Evolutionary conservation across 2,329 filamentous ascomycete genomes (phyloP), one percentile per base, ranked within the genome.

Genomic region (Taxawa tesnikishii): DNA sequence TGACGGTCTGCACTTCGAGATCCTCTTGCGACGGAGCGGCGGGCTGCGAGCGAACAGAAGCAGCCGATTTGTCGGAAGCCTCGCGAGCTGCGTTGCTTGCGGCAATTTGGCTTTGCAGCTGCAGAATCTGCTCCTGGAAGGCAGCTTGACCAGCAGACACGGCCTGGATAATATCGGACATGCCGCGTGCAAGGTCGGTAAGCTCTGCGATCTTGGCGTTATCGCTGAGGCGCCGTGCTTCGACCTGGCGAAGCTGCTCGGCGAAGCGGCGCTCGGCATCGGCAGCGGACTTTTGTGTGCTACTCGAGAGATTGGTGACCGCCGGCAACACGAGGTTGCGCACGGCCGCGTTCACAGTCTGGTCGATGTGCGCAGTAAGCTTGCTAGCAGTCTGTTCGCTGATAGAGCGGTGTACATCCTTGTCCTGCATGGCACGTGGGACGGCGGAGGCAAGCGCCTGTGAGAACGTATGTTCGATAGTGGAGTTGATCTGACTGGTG

Each of bases 171-270:
- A 76, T 82, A 40, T 78, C 73, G 3, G 75, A 71, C 36, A 87
- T 63, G 15, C 72, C 69, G 18, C 68, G 69, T 4, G 83, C 74
- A 17, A 82, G 67, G 10, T 68, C 66, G 6, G 76, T 67, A n/a
- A 88, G 65, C 46, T 82, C 72, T 33, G 81, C 73, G 36, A 87
- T 79, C 66, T 85, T 85, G 42, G 64, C 61, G 32, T 61, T 58
- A 42, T 76, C 71, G 27, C 62, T 56, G 29, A 61, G 61, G 34
- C 65, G 68, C 44, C 69, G 65, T 3, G 50, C 37, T 36, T 74
- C 67, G 14, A 62, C 60, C 32, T 67, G 59, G 32, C 59, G 63
- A 36, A 72, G 51, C 45, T 73, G 66, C 21, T 62, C 57, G 15
- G 55, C 54, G 29, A 73, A 59, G 36, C 67, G 62, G 29, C 72